Percentiles rank a stretch among this genome's conserved stretches.
Evolutionary conservation across 169 alveolate species (phyloP).

Genomic region (Plasmodium vinckei): DNA sequence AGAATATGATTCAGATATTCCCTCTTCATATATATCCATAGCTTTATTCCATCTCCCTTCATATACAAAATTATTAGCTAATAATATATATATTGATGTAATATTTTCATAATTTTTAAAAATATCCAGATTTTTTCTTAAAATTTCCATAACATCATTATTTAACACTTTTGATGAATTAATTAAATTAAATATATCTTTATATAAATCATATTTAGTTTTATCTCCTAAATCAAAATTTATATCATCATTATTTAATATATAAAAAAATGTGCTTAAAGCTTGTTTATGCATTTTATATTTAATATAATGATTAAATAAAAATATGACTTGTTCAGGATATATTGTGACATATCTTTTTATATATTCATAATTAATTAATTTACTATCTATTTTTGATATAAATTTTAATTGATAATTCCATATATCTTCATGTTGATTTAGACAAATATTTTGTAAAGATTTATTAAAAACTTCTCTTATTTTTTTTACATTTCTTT

Average conservation of each 20-base stretch:
- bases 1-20: slow-evolving; percentile 58
- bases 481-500: slow-evolving; percentile 55
- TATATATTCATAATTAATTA: slow-evolving; percentile 57
- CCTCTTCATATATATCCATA: slow-evolving; percentile 74
- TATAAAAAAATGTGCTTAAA: slow-evolving; percentile 42
- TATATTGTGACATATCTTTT: slow-evolving; percentile 65
- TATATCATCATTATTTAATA: slow-evolving; percentile 32
- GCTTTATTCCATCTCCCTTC: slow-evolving; percentile 77
- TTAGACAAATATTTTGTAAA: slow-evolving; percentile 37
- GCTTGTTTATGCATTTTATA: slow-evolving; percentile 74
- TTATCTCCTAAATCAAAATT: slow-evolving; percentile 25
- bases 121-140: slow-evolving; percentile 28
- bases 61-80: slow-evolving; percentile 69
- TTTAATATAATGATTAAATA: slow-evolving; percentile 56
- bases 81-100: slow-evolving; percentile 34
- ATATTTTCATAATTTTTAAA: slow-evolving; percentile 69
- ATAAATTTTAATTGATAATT: slow-evolving; percentile 10
- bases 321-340: slow-evolving; percentile 46
- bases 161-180: slow-evolving; percentile 19
- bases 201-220: slow-evolving; percentile 47
- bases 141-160: slow-evolving; percentile 47
- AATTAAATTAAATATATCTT: slow-evolving; percentile 23
- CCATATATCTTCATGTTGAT: slow-evolving; percentile 75
- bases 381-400: slow-evolving; percentile 23
- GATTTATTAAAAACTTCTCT: slow-evolving; percentile 32